Percentiles rank a stretch among this genome's conserved stretches.
These are phyloP conservation scores for Botryosphaeria dothidea DNA, from an alignment of 2,329 filamentous ascomycete species.

Conservation along the genomic window DNA sequence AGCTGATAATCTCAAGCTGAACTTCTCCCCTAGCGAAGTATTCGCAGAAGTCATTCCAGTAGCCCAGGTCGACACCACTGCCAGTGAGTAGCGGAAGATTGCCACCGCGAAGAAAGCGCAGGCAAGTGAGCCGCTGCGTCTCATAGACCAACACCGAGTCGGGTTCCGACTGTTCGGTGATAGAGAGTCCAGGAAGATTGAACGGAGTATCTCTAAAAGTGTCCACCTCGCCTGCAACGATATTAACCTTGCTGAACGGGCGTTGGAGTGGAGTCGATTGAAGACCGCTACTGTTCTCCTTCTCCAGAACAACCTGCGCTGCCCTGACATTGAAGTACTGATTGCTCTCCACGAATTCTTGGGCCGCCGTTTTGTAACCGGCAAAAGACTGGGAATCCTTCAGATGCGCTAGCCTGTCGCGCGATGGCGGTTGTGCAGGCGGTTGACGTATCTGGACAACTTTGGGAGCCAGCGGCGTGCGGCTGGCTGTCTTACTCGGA, in stretches of 20 bases:
- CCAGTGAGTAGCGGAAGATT: not conserved
- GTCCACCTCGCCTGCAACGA: not conserved
- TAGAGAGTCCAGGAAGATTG: not conserved
- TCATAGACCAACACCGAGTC: not conserved
- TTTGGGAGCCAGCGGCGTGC: not conserved
- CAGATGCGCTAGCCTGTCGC: not conserved
- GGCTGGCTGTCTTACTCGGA: not conserved
- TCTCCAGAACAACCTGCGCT: not conserved
- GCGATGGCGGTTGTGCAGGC: not conserved
- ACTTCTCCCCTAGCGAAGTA: not conserved
- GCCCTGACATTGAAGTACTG: not conserved
- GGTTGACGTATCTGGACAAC: not conserved
- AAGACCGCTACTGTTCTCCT: not conserved
- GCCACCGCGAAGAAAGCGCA: conserved; percentile 1
- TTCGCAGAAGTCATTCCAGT: not conserved
- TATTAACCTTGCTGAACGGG: not conserved
- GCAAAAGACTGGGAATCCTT: not conserved
- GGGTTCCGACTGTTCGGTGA: not conserved
- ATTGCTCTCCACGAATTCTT: not conserved
- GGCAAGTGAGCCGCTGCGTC: not conserved
- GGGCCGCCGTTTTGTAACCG: not conserved
- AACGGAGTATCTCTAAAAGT: no score
- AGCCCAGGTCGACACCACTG: not conserved
- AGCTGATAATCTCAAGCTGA: not conserved
- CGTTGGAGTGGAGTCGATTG: not conserved